Conservation (phyloP, 805 yeast genomes). For the Metschnikowia lunata region DNA sequence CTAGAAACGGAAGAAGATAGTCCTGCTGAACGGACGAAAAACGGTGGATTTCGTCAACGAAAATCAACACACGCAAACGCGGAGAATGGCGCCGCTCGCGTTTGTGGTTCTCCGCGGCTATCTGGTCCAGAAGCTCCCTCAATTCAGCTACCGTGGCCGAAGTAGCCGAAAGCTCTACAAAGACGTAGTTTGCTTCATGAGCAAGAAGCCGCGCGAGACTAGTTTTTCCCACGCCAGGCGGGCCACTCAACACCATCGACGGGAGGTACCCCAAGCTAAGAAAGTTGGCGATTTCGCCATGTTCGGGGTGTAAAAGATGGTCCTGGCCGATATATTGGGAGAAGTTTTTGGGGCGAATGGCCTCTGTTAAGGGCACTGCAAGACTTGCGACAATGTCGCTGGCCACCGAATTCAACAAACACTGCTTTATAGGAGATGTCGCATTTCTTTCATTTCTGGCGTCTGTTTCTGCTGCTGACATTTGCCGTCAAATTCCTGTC, state of each 20-base stretch:
- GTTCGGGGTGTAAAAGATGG: slow-evolving; percentile 57
- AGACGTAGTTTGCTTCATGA: slow-evolving; percentile 46
- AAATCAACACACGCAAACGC: slow-evolving; percentile 45
- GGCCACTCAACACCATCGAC: slow-evolving; percentile 89
- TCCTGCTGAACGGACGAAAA: slow-evolving; percentile 88
- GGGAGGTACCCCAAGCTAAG: slow-evolving; percentile 66
- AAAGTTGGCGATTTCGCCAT: slow-evolving; percentile 63
- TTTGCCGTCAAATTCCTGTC: too few species aligned
- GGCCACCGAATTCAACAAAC: background rate
- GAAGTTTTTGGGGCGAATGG: slow-evolving; percentile 70
- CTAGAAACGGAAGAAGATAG: slow-evolving; percentile 76
- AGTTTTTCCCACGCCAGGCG: slow-evolving; percentile 95
- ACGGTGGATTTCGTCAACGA: slow-evolving; percentile 91
- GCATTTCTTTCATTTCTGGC: background rate
- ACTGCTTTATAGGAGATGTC: background rate
- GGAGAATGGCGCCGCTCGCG: slow-evolving; percentile 23
- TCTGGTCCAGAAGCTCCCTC: slow-evolving; percentile 53
- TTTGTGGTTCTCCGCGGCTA: slow-evolving; percentile 38
- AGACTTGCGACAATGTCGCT: too few species aligned
- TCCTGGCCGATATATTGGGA: slow-evolving; percentile 80
- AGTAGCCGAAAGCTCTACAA: slow-evolving; percentile 85
- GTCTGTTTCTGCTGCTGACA: background rate
- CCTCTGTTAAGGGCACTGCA: slow-evolving; percentile 61
- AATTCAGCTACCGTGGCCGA: slow-evolving; percentile 64
- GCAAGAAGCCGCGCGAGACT: slow-evolving; percentile 72